Evolutionary conservation across 768 basidiomycete species (phyloP).

Genomic region (Erythrobasidium yunnanense): DNA sequence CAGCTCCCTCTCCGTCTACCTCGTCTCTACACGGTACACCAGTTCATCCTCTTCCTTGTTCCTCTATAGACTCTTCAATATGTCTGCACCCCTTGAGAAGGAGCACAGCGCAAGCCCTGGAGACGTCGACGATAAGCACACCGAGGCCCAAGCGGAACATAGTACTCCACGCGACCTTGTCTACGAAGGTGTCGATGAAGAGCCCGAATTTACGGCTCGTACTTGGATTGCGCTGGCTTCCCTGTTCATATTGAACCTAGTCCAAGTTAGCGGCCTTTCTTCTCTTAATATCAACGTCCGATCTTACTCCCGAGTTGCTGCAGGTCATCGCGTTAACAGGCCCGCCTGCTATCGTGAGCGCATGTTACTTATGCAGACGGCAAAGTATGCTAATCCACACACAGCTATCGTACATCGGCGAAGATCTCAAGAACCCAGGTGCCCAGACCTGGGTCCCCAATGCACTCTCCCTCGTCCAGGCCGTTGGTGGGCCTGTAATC

Average conservation of each 20-base stretch:
- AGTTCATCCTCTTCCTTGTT: no score
- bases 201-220: background rate
- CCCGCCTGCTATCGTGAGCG: conserved; percentile 6
- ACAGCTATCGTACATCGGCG: background rate
- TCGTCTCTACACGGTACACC: no score
- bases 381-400: background rate
- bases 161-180: no score
- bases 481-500: background rate
- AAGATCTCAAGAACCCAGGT: background rate
- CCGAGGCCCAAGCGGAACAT: no score
- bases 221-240: background rate
- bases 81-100: no score
- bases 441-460: conserved; percentile 8
- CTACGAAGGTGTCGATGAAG: conserved; percentile 4
- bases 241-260: conserved; percentile 6
- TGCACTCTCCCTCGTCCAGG: conserved; percentile 4
- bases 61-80: no score
- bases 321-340: conserved; percentile 8
- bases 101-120: no score
- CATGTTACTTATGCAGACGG: background rate
- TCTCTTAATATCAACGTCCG: no score
- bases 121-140: no score
- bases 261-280: no score
- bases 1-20: no score
- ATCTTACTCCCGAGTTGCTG: no score